A percentile compares a stretch with the other conserved stretches of the same genome.
Evolutionary conservation across 139 green algal genomes (phyloP).

Genomic region (Marvania coccoides): DNA sequence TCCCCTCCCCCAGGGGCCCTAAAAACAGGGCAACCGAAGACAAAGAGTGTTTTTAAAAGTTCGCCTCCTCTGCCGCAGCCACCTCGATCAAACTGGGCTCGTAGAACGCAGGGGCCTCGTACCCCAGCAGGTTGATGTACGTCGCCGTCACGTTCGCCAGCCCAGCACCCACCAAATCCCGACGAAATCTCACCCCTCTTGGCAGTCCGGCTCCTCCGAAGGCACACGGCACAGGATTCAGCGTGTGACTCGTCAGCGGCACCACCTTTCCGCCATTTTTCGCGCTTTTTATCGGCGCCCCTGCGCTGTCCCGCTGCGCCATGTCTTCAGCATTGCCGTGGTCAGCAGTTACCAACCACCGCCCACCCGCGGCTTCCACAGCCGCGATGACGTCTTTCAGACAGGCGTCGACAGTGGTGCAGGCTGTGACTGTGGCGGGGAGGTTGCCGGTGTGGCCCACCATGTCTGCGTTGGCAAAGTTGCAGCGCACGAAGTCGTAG

Average conservation of each 20-base stretch:
- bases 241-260: conserved; percentile 60
- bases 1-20: too few species aligned
- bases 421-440: conserved; percentile 39
- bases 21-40: too few species aligned
- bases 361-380: conserved; percentile 41
- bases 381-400: conserved; percentile 36
- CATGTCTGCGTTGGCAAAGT: conserved; percentile 64
- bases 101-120: conserved; percentile 20
- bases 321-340: conserved; percentile 77
- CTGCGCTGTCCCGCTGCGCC: conserved; percentile 53
- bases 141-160: conserved; percentile 63
- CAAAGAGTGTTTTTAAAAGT: too few species aligned
- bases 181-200: conserved; percentile 29
- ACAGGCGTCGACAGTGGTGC: conserved; percentile 43
- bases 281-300: conserved; percentile 9
- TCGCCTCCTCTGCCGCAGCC: too few species aligned
- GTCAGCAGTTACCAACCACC: conserved; percentile 62
- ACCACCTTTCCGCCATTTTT: conserved; percentile 36
- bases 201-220: conserved; percentile 58
- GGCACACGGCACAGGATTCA: conserved; percentile 50
- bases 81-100: too few species aligned
- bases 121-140: conserved; percentile 64
- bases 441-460: conserved; percentile 70
- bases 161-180: conserved; percentile 21
- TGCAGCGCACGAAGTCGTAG: conserved; percentile 45